Base-by-base conservation (phyloP, 345 rosid genomes). In the Pseudoturritis turrita region DNA sequence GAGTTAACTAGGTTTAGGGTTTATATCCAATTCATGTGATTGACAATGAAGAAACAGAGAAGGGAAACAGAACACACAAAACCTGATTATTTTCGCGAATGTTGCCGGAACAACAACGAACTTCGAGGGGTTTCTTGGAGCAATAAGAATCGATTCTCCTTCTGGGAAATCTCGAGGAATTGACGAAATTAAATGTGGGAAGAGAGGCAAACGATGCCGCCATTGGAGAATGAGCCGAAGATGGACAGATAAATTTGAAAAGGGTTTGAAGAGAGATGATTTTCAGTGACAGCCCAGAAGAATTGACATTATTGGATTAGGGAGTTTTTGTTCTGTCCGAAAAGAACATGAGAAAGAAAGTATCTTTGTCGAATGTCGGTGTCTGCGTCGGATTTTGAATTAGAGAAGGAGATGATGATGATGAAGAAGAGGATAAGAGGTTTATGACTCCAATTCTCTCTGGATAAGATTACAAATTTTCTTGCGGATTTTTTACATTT, bases 1-100 rank as follows among this genome's bases (percentile, higher is more conserved):
- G 55, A 45, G 45, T 23, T 23, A 28, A 35, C 10, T 11, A 22
- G 35, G 13, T n/a, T 54, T 41, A 40, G 13, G 50, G 25, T 18
- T 50, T 5, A n/a, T 4, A 1, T 36, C 49, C 49, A 50, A 22
- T 50, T 49, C 58, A 47, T 2, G 49, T 1, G 13, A 17, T 9
- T 55, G n/a, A 17, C 18, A 17, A 43, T 39, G 25, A 11, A 56
- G 29, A 61, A 35, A 46, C 53, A 29, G 54, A 35, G 10, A 14
- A 12, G 8, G n/a, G 7, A 36, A 6, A 15, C 29, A n/a, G 54
- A 25, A 14, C n/a, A 40, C 12, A 15, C 29, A 50, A 37, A 63
- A 91, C 95, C 90, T 78, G 84, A 39, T 78, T 40, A 53, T 51
- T 11, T 4, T 47, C 62, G n/a, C 31, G 67, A 40, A 46, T 57